Evolutionary conservation across 2,329 filamentous ascomycete genomes (phyloP).

Genomic region (Chrysoporthe deuterocubensis): DNA sequence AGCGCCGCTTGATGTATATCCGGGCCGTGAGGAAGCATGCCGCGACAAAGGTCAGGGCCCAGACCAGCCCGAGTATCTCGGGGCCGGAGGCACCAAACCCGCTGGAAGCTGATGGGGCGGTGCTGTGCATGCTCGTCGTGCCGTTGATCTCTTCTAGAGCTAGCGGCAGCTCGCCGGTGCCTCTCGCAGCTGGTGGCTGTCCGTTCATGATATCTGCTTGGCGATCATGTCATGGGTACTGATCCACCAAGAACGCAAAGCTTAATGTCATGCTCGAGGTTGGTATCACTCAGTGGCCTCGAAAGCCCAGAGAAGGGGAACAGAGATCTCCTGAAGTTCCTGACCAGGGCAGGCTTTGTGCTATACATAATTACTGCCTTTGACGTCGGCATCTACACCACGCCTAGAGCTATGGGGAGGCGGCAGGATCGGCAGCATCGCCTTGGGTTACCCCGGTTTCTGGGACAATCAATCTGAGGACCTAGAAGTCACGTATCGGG

Average conservation of each 20-base stretch:
- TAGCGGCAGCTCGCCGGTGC: not conserved
- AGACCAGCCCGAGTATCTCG: conserved; percentile 9
- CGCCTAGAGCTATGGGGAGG: too few species aligned
- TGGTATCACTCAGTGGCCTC: not conserved
- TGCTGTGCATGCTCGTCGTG: not conserved
- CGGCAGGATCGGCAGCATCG: too few species aligned
- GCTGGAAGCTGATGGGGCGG: not conserved
- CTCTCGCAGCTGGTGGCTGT: not conserved
- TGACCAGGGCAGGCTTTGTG: not conserved
- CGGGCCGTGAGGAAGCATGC: conserved; percentile 18
- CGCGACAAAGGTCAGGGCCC: conserved; percentile 9
- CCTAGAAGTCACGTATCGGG: too few species aligned
- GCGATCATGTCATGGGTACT: not conserved
- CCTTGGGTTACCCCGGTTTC: not conserved
- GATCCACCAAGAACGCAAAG: not conserved
- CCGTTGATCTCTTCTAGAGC: not conserved
- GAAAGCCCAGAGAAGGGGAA: not conserved
- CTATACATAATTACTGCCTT: not conserved
- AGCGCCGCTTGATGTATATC: conserved; percentile 19
- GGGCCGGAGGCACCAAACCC: not conserved
- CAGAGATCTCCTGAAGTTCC: not conserved
- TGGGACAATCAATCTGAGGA: not conserved
- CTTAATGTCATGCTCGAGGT: not conserved
- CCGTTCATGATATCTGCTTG: not conserved
- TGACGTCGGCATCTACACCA: not conserved